phyloP scores from a whole-genome alignment of 306 rosid species.

The Parietaria judaica region DNA sequence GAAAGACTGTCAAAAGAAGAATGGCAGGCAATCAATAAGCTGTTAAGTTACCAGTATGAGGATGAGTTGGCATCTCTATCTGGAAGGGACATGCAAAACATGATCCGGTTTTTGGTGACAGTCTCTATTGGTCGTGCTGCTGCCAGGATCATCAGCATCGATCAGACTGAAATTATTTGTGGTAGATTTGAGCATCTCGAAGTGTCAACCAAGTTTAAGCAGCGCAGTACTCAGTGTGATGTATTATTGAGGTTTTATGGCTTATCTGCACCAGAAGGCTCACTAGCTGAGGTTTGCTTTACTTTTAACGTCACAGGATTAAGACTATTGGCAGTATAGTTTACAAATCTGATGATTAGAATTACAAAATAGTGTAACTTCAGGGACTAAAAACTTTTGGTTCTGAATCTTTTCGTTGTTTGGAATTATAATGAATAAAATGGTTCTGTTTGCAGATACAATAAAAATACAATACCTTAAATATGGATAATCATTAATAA shows the following conservation, averaged over 20 bases:
- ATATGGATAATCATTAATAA: not conserved
- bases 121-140: slow-evolving; percentile 81
- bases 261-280: slow-evolving; percentile 86
- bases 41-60: slow-evolving; percentile 76
- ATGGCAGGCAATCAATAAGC: slow-evolving; percentile 90
- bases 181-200: slow-evolving; percentile 87
- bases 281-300: slow-evolving; percentile 84
- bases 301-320: slow-evolving; percentile 15
- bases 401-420: too few relatives aligned
- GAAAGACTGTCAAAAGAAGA: slow-evolving; percentile 81
- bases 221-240: slow-evolving; percentile 78
- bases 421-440: too few relatives aligned
- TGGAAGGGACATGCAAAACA: slow-evolving; percentile 62
- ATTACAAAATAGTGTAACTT: too few relatives aligned
- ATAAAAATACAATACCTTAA: too few relatives aligned
- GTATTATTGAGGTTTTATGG: slow-evolving; percentile 78
- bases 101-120: slow-evolving; percentile 62
- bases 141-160: slow-evolving; percentile 64
- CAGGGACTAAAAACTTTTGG: too few relatives aligned
- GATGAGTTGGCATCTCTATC: slow-evolving; percentile 48
- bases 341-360: not conserved
- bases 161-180: slow-evolving; percentile 76
- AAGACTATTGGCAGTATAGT: not conserved
- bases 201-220: slow-evolving; percentile 74
- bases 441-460: too few relatives aligned